Conservation (phyloP, 139 green algal genomes). For the Chlamydomonas incerta region DNA sequence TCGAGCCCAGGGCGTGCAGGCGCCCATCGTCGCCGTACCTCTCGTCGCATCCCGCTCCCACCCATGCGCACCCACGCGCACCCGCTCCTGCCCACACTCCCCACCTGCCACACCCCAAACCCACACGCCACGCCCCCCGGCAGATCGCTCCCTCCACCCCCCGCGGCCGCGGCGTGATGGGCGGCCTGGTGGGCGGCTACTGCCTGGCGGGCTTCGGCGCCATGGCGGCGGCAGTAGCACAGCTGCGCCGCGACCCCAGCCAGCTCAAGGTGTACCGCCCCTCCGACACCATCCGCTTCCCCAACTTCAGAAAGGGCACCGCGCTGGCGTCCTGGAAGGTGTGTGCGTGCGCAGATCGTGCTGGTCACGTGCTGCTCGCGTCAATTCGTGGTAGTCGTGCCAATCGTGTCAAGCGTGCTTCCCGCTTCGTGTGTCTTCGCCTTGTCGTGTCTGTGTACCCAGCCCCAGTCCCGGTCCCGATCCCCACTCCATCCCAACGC, state of each 20-base stretch:
- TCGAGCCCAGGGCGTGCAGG: no score
- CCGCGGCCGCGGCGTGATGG: not conserved
- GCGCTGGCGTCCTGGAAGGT: conserved; percentile 29
- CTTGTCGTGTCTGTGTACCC: no score
- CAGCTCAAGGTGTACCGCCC: conserved; percentile 35
- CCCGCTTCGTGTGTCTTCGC: no score
- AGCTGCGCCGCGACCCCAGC: conserved; percentile 27
- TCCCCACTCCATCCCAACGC: not conserved
- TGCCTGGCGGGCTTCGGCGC: not conserved
- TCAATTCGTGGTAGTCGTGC: no score
- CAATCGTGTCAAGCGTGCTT: no score
- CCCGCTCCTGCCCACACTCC: not conserved
- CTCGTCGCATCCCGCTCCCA: not conserved
- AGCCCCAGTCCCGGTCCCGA: no score
- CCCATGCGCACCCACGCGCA: not conserved
- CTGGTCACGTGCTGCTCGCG: no score
- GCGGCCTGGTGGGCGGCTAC: conserved; percentile 9
- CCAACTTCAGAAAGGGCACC: conserved; percentile 27
- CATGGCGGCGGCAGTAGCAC: conserved; percentile 17
- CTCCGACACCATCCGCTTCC: conserved; percentile 38
- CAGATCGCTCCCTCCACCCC: not conserved
- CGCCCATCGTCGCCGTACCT: no score
- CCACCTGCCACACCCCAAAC: not conserved
- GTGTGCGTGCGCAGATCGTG: not conserved
- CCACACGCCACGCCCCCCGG: not conserved